Conservation (phyloP, 371 early-diverging fungal species). For the Mucor racemosus region DNA sequence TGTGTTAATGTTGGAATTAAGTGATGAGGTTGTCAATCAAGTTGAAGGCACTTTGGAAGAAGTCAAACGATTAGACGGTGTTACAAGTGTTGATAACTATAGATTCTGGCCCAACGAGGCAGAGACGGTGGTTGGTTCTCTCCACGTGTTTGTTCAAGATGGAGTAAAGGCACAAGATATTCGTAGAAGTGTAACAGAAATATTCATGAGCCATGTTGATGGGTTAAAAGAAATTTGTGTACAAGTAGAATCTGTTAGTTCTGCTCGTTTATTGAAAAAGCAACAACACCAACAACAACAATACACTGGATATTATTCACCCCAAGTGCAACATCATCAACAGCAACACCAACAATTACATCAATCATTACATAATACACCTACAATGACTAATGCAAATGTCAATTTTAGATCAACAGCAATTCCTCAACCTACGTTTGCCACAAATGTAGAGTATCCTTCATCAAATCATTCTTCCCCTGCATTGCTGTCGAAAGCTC, state of each 20-base stretch:
- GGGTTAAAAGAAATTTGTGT: conserved; percentile 56
- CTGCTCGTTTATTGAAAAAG: conserved; percentile 23
- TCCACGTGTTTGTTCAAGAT: conserved; percentile 56
- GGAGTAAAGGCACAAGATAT: conserved; percentile 36
- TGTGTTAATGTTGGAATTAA: conserved; percentile 62
- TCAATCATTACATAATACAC: background rate
- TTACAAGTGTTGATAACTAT: conserved; percentile 46
- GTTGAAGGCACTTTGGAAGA: conserved; percentile 61
- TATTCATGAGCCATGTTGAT: conserved; percentile 49
- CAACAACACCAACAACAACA: conserved; percentile 14
- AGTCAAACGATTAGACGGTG: conserved; percentile 49
- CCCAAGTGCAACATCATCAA: conserved; percentile 1
- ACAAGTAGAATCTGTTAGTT: conserved; percentile 44
- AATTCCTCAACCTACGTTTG: conserved; percentile 29
- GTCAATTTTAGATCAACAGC: conserved; percentile 21
- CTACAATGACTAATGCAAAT: background rate
- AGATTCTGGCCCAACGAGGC: conserved; percentile 72
- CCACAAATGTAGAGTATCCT: background rate
- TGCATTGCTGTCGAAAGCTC: conserved; percentile 9
- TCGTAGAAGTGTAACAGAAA: conserved; percentile 39
- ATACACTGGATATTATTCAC: background rate
- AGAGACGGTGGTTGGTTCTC: conserved; percentile 60
- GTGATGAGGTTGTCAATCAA: conserved; percentile 49
- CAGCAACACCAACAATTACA: background rate
- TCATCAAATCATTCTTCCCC: conserved; percentile 8